A percentile compares a stretch with the other conserved stretches of the same genome.
Conservation (phyloP, 2,329 filamentous ascomycete genomes). For the Nigrospora sphaerica region DNA sequence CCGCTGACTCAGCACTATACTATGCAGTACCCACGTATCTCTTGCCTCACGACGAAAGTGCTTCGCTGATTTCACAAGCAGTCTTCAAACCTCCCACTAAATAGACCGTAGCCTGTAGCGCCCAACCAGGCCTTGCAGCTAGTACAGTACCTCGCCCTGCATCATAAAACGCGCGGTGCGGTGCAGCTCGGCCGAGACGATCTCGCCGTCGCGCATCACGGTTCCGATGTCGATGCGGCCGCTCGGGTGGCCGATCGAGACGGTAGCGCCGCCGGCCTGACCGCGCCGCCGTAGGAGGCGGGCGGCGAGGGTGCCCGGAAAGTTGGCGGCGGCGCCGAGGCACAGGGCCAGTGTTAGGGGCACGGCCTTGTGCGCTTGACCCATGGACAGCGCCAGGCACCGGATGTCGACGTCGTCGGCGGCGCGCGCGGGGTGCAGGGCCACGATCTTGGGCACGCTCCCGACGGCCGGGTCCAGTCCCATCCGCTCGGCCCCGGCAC, state of each 20-base stretch:
- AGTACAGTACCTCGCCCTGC: slow-evolving; percentile 41
- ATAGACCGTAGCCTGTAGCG: background rate
- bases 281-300: slow-evolving; percentile 15
- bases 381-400: slow-evolving; percentile 39
- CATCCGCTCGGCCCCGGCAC: slow-evolving; percentile 29
- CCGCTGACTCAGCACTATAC: no score
- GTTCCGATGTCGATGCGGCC: slow-evolving; percentile 39
- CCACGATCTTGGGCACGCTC: slow-evolving; percentile 37
- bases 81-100: no score
- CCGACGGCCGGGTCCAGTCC: slow-evolving; percentile 27
- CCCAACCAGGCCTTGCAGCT: background rate
- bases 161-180: slow-evolving; percentile 42
- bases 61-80: no score
- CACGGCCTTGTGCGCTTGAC: slow-evolving; percentile 35
- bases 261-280: slow-evolving; percentile 10
- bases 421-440: slow-evolving; percentile 28
- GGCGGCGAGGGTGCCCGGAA: slow-evolving; percentile 34
- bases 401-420: slow-evolving; percentile 26
- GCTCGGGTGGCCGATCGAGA: slow-evolving; percentile 39
- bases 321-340: slow-evolving; percentile 29
- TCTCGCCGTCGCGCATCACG: slow-evolving; percentile 26
- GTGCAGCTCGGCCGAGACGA: slow-evolving; percentile 36
- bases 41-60: no score
- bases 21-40: no score
- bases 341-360: slow-evolving; percentile 33